phyloP scores from a whole-genome alignment of 1,284 basidiomycete genomes.

The Pterula multifida region DNA sequence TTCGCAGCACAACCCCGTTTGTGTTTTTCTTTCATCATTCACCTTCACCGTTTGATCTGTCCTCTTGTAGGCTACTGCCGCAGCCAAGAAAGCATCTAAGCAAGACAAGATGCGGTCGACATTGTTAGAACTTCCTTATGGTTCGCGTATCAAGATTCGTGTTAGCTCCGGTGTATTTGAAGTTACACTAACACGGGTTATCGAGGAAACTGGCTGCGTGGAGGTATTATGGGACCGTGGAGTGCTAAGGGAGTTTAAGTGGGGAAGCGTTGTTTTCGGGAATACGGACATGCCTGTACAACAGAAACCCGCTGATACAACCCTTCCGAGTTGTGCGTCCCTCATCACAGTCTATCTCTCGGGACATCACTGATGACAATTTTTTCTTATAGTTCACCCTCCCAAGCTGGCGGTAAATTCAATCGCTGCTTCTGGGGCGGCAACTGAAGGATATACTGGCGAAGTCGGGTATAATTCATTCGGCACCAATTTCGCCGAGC shows the following conservation, averaged over 20 bases:
- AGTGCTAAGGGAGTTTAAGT: slow-evolving; percentile 63
- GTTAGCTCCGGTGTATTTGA: slow-evolving; percentile 71
- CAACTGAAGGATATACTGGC: background rate
- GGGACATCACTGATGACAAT: background rate
- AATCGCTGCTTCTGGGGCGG: background rate
- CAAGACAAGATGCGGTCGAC: slow-evolving; percentile 54
- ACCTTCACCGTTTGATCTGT: slow-evolving; percentile 5
- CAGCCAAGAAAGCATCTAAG: slow-evolving; percentile 59
- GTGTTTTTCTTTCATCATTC: slow-evolving; percentile 17
- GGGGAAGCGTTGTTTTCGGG: slow-evolving; percentile 66
- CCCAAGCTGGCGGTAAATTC: background rate
- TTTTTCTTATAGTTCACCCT: background rate
- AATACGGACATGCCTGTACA: slow-evolving; percentile 29
- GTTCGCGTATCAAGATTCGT: slow-evolving; percentile 71
- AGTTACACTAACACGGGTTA: slow-evolving; percentile 58
- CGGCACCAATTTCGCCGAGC: background rate
- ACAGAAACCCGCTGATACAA: background rate
- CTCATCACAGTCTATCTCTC: background rate
- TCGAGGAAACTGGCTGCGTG: slow-evolving; percentile 55
- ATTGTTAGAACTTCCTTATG: slow-evolving; percentile 52
- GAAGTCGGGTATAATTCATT: background rate
- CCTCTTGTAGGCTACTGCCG: slow-evolving; percentile 43
- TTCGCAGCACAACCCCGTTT: slow-evolving; percentile 72
- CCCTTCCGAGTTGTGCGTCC: background rate
- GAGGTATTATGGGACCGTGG: slow-evolving; percentile 74